A percentile compares a stretch with the other conserved stretches of the same genome.
These are phyloP conservation scores for Serendipita sp. DNA, from an alignment of 768 basidiomycete genomes.

Conservation along the genomic window DNA sequence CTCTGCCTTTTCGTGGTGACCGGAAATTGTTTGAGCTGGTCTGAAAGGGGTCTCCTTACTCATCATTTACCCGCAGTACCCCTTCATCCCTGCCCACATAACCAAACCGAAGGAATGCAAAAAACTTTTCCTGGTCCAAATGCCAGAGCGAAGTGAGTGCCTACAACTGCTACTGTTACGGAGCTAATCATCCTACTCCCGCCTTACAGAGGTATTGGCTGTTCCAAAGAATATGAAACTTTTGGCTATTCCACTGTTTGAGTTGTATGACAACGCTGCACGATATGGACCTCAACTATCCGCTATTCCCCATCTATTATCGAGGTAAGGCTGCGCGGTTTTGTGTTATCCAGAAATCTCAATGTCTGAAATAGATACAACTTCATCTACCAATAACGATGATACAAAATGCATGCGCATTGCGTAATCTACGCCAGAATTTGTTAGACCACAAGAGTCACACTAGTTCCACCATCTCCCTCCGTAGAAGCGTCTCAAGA, in stretches of 20 bases:
- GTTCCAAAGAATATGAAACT: conserved; percentile 99
- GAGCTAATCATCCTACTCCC: background rate
- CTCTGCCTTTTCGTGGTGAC: background rate
- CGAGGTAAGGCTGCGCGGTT: conserved; percentile 34
- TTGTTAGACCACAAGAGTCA: conserved; percentile 19
- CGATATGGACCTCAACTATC: conserved; percentile 84
- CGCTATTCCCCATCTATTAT: conserved; percentile 83
- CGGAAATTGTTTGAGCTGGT: background rate
- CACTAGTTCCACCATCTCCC: conserved; percentile 64
- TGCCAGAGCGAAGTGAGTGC: conserved; percentile 80
- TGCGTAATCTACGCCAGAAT: conserved; percentile 11
- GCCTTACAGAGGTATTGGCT: conserved; percentile 66
- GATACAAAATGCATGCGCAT: background rate
- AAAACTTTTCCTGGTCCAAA: conserved; percentile 85
- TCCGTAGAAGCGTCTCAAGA: conserved; percentile 53
- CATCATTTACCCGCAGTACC: conserved; percentile 41
- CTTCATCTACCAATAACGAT: conserved; percentile 56
- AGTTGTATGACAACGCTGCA: conserved; percentile 94
- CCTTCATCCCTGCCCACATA: conserved; percentile 87
- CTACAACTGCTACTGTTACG: background rate
- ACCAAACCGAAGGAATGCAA: conserved; percentile 98
- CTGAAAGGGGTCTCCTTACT: too few relatives aligned
- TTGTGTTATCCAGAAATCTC: background rate
- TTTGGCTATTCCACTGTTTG: conserved; percentile 88
- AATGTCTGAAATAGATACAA: conserved; percentile 27